phyloP scores from a whole-genome alignment of 805 yeast species.

The Teunomyces barrocoloradensis region DNA sequence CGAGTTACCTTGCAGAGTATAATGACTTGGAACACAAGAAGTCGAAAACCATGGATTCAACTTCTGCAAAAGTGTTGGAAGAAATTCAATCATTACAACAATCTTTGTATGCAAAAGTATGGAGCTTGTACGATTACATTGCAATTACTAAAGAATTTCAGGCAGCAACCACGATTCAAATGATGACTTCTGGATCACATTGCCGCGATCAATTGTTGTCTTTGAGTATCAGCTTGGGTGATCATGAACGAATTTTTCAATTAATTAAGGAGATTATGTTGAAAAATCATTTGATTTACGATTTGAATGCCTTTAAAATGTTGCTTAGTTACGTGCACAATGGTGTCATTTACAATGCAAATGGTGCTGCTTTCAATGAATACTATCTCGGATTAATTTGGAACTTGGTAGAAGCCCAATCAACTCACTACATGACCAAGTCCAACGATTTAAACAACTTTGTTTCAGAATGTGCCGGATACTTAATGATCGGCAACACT shows the following conservation, averaged over 20 bases:
- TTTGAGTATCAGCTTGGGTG: constrained; percentile 31
- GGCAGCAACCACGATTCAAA: constrained; percentile 5
- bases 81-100: neutral
- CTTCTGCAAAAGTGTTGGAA: neutral
- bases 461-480: constrained; percentile 28
- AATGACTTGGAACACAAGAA: constrained; percentile 13
- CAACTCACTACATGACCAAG: constrained; percentile 18
- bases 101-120: constrained; percentile 15
- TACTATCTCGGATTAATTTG: constrained; percentile 32
- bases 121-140: constrained; percentile 33
- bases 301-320: constrained; percentile 28
- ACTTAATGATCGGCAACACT: constrained; percentile 13
- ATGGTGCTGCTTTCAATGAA: constrained; percentile 17
- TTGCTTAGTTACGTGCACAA: constrained; percentile 27
- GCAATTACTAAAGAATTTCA: constrained; percentile 38
- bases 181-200: constrained; percentile 6
- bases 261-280: constrained; percentile 34
- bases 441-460: constrained; percentile 25
- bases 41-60: neutral
- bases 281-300: constrained; percentile 28
- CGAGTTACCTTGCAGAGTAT: constrained; percentile 20
- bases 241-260: constrained; percentile 32
- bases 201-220: constrained; percentile 33
- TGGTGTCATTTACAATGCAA: constrained; percentile 19
- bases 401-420: constrained; percentile 35